Base-by-base conservation (phyloP, 23 red algal genomes). In the Gracilaria caudata region DNA sequence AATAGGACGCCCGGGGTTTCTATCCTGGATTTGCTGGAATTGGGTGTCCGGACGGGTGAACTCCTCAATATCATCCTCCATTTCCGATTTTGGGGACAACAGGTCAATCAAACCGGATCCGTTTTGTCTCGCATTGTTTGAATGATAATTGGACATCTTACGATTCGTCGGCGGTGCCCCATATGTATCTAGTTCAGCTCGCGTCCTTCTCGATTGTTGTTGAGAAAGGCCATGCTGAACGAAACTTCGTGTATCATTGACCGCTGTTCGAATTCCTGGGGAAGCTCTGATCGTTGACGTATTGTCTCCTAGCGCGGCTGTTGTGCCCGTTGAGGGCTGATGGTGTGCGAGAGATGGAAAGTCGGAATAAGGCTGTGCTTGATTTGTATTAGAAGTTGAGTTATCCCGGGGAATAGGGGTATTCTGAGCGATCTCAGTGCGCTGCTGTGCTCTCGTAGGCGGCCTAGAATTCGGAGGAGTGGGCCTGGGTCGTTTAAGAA, bases 61-160 rank as follows among this genome's bases (percentile, higher is more conserved):
- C 26, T 89, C 71, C 35, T 61, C 34, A 34, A 89, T 89, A 9
- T 89, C 72, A 7, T 89, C 85, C 41, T 77, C 68, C 5, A 39
- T 7, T 25, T 54, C 68, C 16, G 68, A 60, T 33, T 68, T 44
- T 12, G 82, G 65, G 35, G 85, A 89, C 17, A 68, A 9, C 3
- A 79, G n/a, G 51, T 89, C 85, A 66, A 79, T 79, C 12, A 89
- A 13, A 25, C 41, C 85, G 4, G 35, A 26, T 39, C 58, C 60
- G 54, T 46, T 72, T 24, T 44, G 4, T n/a, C 13, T 38, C 66
- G 19, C 36, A 49, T 16, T 11, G 38, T 34, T 41, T 66, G 65
- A 33, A 39, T 3, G 85, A 34, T 30, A 40, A 20, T 3, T 79
- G 58, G 47, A 33, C n/a, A 45, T 37, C 41, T 25, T 37, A 5